A percentile compares a stretch with the other conserved stretches of the same genome.
These are phyloP conservation scores for Chalaropsis thielavioides DNA, from an alignment of 2,329 filamentous ascomycete genomes.

Conservation along the genomic window DNA sequence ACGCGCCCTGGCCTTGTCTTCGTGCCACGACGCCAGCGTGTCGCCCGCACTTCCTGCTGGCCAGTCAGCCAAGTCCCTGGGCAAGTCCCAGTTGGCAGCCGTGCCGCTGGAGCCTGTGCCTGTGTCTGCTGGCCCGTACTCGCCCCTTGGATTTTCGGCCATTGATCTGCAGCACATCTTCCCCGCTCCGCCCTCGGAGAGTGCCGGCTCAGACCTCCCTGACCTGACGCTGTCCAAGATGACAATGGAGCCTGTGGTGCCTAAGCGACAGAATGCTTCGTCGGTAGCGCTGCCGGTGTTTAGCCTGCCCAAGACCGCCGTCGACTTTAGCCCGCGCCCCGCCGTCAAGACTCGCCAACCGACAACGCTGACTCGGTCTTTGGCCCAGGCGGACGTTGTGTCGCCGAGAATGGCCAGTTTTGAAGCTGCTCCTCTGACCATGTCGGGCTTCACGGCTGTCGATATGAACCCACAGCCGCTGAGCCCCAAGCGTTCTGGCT, in stretches of 20 bases:
- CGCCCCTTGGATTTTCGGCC: conserved; percentile 14
- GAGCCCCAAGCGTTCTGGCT: conserved; percentile 40
- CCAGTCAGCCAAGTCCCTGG: neutral
- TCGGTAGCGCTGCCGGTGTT: conserved; percentile 3
- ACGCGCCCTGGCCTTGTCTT: conserved; percentile 12
- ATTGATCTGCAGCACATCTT: conserved; percentile 16
- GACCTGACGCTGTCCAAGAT: conserved; percentile 5
- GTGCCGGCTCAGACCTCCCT: neutral
- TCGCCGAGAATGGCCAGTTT: conserved; percentile 9
- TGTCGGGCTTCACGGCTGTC: conserved; percentile 13
- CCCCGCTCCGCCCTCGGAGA: conserved; percentile 10
- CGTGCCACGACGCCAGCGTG: conserved; percentile 10
- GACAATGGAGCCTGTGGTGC: conserved; percentile 5
- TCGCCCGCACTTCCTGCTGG: neutral
- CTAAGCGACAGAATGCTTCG: conserved; percentile 3
- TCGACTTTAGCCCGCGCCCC: conserved; percentile 6
- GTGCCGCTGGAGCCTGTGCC: conserved; percentile 8
- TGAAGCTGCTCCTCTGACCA: neutral
- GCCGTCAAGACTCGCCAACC: neutral
- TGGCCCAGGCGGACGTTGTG: conserved; percentile 4
- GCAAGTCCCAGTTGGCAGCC: conserved; percentile 3
- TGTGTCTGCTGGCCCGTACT: conserved; percentile 7
- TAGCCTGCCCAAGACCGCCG: conserved; percentile 2
- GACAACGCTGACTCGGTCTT: neutral
- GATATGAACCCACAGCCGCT: conserved; percentile 15